A percentile compares a stretch with the other conserved stretches of the same genome.
Evolutionary conservation across 306 rosid species (phyloP).

Genomic region (Oemleria cerasiformis): DNA sequence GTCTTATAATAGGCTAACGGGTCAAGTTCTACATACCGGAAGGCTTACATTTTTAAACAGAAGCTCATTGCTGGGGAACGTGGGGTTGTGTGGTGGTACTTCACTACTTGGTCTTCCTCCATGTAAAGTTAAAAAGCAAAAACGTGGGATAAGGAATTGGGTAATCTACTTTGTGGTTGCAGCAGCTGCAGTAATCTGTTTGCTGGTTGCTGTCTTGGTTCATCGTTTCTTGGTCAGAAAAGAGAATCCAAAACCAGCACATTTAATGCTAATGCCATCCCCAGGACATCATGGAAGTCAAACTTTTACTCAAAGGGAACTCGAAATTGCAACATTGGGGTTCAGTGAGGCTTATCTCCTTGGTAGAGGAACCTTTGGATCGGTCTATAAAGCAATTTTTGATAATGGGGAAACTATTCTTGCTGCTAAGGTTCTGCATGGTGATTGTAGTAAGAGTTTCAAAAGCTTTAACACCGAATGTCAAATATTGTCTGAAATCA

Average conservation of each 20-base stretch:
- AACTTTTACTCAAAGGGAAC: constrained; percentile 25
- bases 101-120: constrained; percentile 11
- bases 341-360: constrained; percentile 27
- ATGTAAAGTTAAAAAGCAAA: constrained; percentile 20
- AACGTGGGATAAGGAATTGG: background rate
- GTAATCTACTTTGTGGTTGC: background rate
- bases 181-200: constrained; percentile 7
- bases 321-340: constrained; percentile 24
- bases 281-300: constrained; percentile 5
- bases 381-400: constrained; percentile 28
- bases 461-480: constrained; percentile 22
- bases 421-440: constrained; percentile 32
- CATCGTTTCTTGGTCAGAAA: constrained; percentile 19
- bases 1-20: constrained; percentile 27
- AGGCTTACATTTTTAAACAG: background rate
- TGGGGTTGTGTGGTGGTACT: constrained; percentile 32
- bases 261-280: background rate
- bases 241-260: background rate
- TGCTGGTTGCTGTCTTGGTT: constrained; percentile 9
- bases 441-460: constrained; percentile 13
- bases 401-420: constrained; percentile 14
- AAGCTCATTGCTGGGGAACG: constrained; percentile 26
- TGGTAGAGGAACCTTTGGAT: constrained; percentile 29
- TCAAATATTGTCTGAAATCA: constrained; percentile 19
- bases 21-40: constrained; percentile 25